phyloP scores from a whole-genome alignment of 305 asterid species.

The Fraxinus paxiana region DNA sequence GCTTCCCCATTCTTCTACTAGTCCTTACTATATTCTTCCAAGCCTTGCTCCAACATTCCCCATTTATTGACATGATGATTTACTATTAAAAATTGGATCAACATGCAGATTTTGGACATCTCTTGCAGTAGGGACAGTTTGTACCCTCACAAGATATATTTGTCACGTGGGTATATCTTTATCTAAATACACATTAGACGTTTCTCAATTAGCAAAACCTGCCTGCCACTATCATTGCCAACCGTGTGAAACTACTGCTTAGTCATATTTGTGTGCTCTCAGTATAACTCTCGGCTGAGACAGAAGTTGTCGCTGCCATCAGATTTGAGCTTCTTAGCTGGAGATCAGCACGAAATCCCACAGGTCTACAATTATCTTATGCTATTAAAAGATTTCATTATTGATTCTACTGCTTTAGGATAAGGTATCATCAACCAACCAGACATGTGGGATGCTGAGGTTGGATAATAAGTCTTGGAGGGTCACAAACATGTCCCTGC shows the following conservation, averaged over 20 bases:
- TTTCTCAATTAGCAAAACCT: not conserved
- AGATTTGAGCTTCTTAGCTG: not conserved
- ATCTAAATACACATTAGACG: not conserved
- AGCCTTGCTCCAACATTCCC: not conserved
- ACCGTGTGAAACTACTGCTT: not conserved
- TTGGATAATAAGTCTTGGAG: not conserved
- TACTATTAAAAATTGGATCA: not conserved
- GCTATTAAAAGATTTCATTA: not conserved
- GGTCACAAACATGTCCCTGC: not conserved
- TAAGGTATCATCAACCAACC: not conserved
- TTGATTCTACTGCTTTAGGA: not conserved
- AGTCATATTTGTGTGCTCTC: not conserved
- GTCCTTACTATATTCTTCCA: not conserved
- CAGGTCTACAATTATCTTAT: not conserved
- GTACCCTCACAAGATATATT: not conserved
- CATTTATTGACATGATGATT: not conserved
- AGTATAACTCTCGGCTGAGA: not conserved
- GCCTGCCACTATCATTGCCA: not conserved
- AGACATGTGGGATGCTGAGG: not conserved
- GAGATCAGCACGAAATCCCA: not conserved
- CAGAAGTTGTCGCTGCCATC: not conserved
- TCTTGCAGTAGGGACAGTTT: not conserved
- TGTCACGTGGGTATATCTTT: not conserved
- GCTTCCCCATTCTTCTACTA: not conserved
- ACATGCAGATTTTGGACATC: not conserved